phyloP scores from a whole-genome alignment of 169 alveolate species.

The Eimeria falciformis region DNA sequence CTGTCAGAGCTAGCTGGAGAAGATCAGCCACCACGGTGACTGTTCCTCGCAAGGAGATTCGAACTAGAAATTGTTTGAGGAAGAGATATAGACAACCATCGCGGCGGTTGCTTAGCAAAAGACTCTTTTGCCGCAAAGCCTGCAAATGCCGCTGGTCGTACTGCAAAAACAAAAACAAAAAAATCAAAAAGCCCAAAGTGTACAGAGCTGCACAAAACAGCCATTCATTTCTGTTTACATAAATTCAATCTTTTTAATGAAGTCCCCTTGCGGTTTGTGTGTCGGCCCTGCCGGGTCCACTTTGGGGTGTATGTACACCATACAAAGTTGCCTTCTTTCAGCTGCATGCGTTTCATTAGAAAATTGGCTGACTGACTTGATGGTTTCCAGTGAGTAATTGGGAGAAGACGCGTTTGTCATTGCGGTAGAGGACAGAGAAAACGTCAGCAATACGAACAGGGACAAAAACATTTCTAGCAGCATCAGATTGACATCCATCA shows the following conservation, averaged over 20 bases:
- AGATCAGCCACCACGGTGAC: conserved; percentile 62
- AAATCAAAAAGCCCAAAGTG: no score
- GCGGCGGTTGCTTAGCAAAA: conserved; percentile 60
- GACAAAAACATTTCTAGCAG: background rate
- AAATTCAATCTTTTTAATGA: no score
- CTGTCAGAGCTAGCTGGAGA: conserved; percentile 59
- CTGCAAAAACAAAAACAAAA: conserved; percentile 24
- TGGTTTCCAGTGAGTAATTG: conserved; percentile 52
- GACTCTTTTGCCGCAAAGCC: conserved; percentile 65
- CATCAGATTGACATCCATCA: background rate
- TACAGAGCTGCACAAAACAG: no score
- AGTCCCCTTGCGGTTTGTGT: no score
- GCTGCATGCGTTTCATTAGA: no score
- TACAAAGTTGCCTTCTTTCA: no score
- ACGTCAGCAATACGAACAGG: conserved; percentile 61
- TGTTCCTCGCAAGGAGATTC: conserved; percentile 31
- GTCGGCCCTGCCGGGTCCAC: no score
- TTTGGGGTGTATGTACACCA: no score
- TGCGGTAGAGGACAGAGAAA: conserved; percentile 16
- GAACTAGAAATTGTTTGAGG: conserved; percentile 42
- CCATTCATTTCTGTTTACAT: no score
- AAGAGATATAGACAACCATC: conserved; percentile 53
- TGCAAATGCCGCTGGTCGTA: conserved; percentile 67
- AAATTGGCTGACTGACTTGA: conserved; percentile 13
- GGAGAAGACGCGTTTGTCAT: conserved; percentile 47